Evolutionary conservation across 2,329 filamentous ascomycete genomes (phyloP).

Genomic region (Sphaerulina musiva): DNA sequence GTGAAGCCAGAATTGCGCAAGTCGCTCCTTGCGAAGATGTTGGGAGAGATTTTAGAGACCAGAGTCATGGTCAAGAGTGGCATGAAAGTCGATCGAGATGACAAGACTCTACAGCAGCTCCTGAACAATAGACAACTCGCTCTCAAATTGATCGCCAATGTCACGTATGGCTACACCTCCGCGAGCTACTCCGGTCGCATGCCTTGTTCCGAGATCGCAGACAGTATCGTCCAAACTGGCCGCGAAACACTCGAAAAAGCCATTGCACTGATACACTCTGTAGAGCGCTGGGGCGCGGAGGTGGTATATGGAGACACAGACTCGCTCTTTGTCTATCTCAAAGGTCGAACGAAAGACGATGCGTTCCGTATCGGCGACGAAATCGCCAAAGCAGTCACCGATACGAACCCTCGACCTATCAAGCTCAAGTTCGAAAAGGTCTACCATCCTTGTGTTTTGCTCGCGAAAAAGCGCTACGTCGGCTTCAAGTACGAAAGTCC

Average conservation of each 20-base stretch:
- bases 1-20: conserved; percentile 77
- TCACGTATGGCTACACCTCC: conserved; percentile 96
- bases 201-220: conserved; percentile 96
- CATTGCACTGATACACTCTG: conserved; percentile 84
- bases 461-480: conserved; percentile 97
- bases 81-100: conserved; percentile 89
- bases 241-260: conserved; percentile 91
- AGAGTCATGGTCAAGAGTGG: conserved; percentile 96
- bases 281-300: conserved; percentile 82
- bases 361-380: conserved; percentile 91
- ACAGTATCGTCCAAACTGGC: conserved; percentile 94
- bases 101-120: conserved; percentile 75
- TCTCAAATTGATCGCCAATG: conserved; percentile 93
- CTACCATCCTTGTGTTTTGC: conserved; percentile 86
- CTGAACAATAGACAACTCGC: conserved; percentile 91
- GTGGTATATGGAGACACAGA: conserved; percentile 98
- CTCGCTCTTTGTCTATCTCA: conserved; percentile 84
- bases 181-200: conserved; percentile 94
- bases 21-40: conserved; percentile 90
- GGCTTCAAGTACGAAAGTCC: conserved; percentile 90
- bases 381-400: conserved; percentile 79
- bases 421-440: conserved; percentile 99
- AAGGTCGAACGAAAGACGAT: conserved; percentile 76
- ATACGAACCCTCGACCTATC: conserved; percentile 81
- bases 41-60: conserved; percentile 90